Evolutionary conservation across 73 alveolate species (phyloP), one percentile per base, ranked within the genome.

Genomic region (Uronychia setigera): DNA sequence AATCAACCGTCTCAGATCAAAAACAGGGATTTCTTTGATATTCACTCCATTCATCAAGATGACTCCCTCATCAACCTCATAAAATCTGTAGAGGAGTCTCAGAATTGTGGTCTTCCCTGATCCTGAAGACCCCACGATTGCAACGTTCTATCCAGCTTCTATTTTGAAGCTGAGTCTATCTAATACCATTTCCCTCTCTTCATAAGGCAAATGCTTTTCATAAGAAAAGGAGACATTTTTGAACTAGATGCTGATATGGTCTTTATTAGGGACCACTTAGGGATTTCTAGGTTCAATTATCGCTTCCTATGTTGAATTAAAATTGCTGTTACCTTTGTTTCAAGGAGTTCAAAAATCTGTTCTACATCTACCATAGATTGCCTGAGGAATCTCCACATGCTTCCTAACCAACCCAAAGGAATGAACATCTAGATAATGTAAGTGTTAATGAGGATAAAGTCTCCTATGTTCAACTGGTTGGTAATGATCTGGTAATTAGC

Each of bases 51-150:
- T 87, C 25, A 93, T 82, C 29, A 81, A 76, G 46, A 88, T 87
- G 33, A 59, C 88, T 57, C 97, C 97, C 11, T 80, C 91, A 35
- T 79, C 89, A 1, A 83, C 74, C 77, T 91, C 96, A 84, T 95
- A 95, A 77, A 95, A 87, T 82, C 97, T 80, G 79, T 93, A 91
- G 76, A 95, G 90, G 35, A 95, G 87, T 79, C 94, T 90, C 87
- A 93, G 80, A 26, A 95, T 79, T n/a, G 99, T 95, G 59, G 92
- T 80, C 89, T 95, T 95, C 31, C 99, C 99, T 34, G 95, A 81
- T 57, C 99, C 99, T 1, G 97, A 87, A 58, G 93, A 85, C 0
- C 99, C 99, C 26, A 95, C 99, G 31, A 95, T 87, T 27, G 96
- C 99, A 0, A 93, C 86, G 76, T 82, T 82, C 91, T 90, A 78